Percentiles rank a stretch among this genome's conserved stretches.
Conservation (phyloP, 805 yeast species). For the Ogataea paradorogensis region DNA sequence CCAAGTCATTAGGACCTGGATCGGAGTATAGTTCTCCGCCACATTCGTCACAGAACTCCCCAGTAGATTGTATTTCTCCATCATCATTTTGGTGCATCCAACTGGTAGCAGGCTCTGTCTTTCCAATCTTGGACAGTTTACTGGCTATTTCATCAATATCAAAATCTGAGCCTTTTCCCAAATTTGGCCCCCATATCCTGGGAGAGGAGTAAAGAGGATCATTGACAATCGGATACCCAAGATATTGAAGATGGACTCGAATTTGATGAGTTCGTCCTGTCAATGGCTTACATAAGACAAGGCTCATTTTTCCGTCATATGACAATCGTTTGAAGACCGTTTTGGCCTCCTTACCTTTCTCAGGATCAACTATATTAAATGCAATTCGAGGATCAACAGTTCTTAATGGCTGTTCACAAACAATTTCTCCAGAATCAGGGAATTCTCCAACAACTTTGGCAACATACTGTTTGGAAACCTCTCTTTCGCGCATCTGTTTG, state of each 20-base stretch:
- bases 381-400: slow-evolving; percentile 75
- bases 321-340: slow-evolving; percentile 68
- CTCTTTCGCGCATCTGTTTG: slow-evolving; percentile 66
- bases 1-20: slow-evolving; percentile 86
- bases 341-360: slow-evolving; percentile 64
- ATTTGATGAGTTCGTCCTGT: slow-evolving; percentile 97
- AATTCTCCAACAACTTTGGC: slow-evolving; percentile 89
- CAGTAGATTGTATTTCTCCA: slow-evolving; percentile 66
- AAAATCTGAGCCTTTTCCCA: slow-evolving; percentile 64
- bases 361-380: slow-evolving; percentile 54
- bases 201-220: slow-evolving; percentile 87
- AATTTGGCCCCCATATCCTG: slow-evolving; percentile 70
- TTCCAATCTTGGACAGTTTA: slow-evolving; percentile 65
- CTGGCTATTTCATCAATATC: slow-evolving; percentile 41
- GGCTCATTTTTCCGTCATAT: slow-evolving; percentile 61
- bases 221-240: slow-evolving; percentile 90
- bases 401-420: slow-evolving; percentile 63
- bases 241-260: slow-evolving; percentile 82
- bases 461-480: slow-evolving; percentile 76
- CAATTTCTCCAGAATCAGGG: slow-evolving; percentile 49
- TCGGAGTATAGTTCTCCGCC: slow-evolving; percentile 72
- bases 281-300: slow-evolving; percentile 79
- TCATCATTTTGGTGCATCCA: slow-evolving; percentile 55
- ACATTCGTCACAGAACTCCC: slow-evolving; percentile 60
- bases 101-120: slow-evolving; percentile 60